A percentile compares a stretch with the other conserved stretches of the same genome.
phyloP scores from a whole-genome alignment of 2,329 filamentous ascomycete genomes.

The Sordariomycetes sp. region DNA sequence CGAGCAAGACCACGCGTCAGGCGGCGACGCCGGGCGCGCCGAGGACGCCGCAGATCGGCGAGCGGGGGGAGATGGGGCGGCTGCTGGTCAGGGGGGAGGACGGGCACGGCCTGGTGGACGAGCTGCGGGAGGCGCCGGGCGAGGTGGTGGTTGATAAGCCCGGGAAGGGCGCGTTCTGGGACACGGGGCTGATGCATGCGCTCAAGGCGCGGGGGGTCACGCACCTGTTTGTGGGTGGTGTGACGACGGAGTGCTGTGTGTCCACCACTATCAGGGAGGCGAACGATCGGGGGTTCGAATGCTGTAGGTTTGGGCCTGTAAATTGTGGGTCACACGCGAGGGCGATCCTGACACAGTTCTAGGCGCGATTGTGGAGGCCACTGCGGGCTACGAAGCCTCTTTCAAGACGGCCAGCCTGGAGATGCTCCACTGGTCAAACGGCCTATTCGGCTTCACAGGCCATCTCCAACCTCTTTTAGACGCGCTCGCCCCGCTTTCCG shows the following conservation, averaged over 20 bases:
- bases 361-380: neutral
- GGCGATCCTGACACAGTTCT: too few species aligned
- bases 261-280: too few species aligned
- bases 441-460: slow-evolving; percentile 37
- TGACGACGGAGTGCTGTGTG: too few species aligned
- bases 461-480: slow-evolving; percentile 19
- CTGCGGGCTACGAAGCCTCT: neutral
- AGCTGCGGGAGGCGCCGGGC: slow-evolving; percentile 32
- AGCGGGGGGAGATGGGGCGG: slow-evolving; percentile 39
- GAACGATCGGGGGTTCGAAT: too few species aligned
- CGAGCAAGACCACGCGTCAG: too few species aligned
- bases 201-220: slow-evolving; percentile 34
- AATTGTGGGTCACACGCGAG: too few species aligned
- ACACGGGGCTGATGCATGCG: slow-evolving; percentile 39
- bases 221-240: too few species aligned
- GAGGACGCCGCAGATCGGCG: slow-evolving; percentile 40
- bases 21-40: slow-evolving; percentile 20
- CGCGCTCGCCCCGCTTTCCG: neutral
- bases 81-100: slow-evolving; percentile 42
- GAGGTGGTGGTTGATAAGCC: slow-evolving; percentile 48
- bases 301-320: too few species aligned
- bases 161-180: slow-evolving; percentile 49
- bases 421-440: slow-evolving; percentile 37
- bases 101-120: too few species aligned
- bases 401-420: slow-evolving; percentile 19